These are phyloP conservation scores for Aureobasidium sp. DNA, from an alignment of 2,329 filamentous ascomycete species.

Conservation along the genomic window DNA sequence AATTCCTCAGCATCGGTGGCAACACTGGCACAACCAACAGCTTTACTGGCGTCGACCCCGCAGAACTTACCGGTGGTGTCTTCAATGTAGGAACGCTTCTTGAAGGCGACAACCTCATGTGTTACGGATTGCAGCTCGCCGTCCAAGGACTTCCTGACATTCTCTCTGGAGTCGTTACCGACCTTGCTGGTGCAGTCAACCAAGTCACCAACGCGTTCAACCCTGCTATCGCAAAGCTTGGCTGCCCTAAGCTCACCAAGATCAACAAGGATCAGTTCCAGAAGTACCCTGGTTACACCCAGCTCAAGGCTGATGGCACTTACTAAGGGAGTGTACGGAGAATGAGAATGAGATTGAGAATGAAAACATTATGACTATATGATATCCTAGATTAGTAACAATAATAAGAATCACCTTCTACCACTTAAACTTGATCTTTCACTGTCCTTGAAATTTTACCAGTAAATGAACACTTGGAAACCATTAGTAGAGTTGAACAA, in stretches of 20 bases:
- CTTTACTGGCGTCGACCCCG: conserved; percentile 39
- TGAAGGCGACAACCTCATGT: conserved; percentile 55
- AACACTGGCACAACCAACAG: conserved; percentile 39
- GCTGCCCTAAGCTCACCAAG: conserved; percentile 31
- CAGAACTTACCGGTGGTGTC: conserved; percentile 43
- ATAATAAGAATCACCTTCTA: not conserved
- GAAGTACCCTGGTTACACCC: conserved; percentile 32
- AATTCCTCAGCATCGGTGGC: conserved; percentile 38
- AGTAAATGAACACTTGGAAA: no score
- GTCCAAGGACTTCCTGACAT: conserved; percentile 49
- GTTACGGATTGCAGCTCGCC: conserved; percentile 48
- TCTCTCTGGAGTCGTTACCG: conserved; percentile 41
- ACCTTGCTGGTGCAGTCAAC: conserved; percentile 36
- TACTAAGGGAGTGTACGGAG: conserved; percentile 1
- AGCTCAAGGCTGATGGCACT: conserved; percentile 22
- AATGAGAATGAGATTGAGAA: not conserved
- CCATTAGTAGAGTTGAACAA: no score
- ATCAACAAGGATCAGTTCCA: conserved; percentile 33
- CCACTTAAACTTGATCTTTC: not conserved
- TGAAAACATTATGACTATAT: not conserved
- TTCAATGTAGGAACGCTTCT: conserved; percentile 47
- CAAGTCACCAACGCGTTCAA: conserved; percentile 39
- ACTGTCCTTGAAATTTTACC: not conserved
- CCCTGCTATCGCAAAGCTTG: conserved; percentile 23
- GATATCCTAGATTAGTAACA: not conserved